A percentile compares a stretch with the other conserved stretches of the same genome.
Conservation (phyloP, 2,329 filamentous ascomycete species). For the Aquanectria penicillioides region DNA sequence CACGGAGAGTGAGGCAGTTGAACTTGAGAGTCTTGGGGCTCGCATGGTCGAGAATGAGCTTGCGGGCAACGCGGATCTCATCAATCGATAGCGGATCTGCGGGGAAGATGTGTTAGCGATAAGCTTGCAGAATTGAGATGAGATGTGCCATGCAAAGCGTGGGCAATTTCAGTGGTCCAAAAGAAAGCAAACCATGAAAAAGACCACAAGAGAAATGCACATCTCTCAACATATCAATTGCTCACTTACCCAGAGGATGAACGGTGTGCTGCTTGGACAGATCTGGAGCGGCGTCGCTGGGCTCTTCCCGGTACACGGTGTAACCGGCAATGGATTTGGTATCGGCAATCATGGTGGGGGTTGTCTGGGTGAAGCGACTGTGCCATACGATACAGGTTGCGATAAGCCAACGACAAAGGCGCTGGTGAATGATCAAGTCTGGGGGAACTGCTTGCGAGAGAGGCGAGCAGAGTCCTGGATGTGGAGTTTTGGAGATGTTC, state of each 20-base stretch:
- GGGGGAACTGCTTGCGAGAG: not conserved
- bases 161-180: not conserved
- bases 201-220: not conserved
- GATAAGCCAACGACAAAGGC: constrained; percentile 7
- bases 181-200: not conserved
- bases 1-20: constrained; percentile 74
- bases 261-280: constrained; percentile 43
- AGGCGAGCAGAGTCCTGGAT: too few relatives aligned
- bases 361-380: constrained; percentile 38
- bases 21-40: constrained; percentile 49
- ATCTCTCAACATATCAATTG: too few relatives aligned
- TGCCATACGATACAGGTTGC: constrained; percentile 39
- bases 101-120: constrained; percentile 6
- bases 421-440: not conserved
- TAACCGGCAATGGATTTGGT: constrained; percentile 56
- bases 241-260: constrained; percentile 53
- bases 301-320: constrained; percentile 56
- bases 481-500: too few relatives aligned
- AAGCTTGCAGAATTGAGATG: not conserved
- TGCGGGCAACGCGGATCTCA: constrained; percentile 62
- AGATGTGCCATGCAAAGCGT: not conserved
- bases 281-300: constrained; percentile 49
- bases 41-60: constrained; percentile 56
- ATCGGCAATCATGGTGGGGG: constrained; percentile 56
- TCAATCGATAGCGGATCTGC: constrained; percentile 63